Evolutionary conservation across 2,329 filamentous ascomycete genomes (phyloP).

Genomic region (Gyromitra esculenta): DNA sequence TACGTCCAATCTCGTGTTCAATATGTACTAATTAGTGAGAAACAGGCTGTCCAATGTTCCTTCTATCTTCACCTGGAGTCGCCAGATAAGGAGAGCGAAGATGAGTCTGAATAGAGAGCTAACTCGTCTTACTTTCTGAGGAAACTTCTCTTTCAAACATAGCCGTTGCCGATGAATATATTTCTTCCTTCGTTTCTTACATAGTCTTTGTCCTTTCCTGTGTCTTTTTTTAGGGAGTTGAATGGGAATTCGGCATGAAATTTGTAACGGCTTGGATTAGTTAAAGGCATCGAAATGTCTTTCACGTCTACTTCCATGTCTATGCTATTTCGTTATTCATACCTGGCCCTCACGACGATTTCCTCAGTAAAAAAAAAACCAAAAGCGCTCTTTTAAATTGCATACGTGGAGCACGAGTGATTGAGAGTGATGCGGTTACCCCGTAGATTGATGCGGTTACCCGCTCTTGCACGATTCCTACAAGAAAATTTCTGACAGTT

Average conservation of each 20-base stretch:
- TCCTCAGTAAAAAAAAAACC: neutral
- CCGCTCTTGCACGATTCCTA: conserved; percentile 5
- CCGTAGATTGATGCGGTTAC: neutral
- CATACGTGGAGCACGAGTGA: conserved; percentile 1
- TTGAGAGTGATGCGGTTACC: neutral
- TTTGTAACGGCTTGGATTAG: neutral
- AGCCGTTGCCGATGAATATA: neutral
- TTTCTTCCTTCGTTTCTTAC: neutral
- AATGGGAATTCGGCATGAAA: neutral
- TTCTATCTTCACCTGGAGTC: conserved; percentile 48
- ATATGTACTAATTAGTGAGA: conserved; percentile 8
- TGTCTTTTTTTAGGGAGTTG: conserved; percentile 6
- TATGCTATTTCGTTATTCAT: neutral
- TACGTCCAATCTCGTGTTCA: neutral
- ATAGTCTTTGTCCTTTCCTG: neutral
- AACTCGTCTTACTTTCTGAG: neutral
- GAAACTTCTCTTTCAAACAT: neutral
- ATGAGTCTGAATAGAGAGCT: conserved; percentile 31
- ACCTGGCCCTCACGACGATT: neutral
- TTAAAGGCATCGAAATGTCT: neutral
- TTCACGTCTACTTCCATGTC: neutral
- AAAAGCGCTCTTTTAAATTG: neutral
- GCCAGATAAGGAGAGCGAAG: conserved; percentile 39
- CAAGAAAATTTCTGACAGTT: conserved; percentile 22
- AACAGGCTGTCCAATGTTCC: conserved; percentile 48